These are phyloP conservation scores for Aegle marmelos DNA, from an alignment of 345 rosid genomes.

Conservation along the genomic window DNA sequence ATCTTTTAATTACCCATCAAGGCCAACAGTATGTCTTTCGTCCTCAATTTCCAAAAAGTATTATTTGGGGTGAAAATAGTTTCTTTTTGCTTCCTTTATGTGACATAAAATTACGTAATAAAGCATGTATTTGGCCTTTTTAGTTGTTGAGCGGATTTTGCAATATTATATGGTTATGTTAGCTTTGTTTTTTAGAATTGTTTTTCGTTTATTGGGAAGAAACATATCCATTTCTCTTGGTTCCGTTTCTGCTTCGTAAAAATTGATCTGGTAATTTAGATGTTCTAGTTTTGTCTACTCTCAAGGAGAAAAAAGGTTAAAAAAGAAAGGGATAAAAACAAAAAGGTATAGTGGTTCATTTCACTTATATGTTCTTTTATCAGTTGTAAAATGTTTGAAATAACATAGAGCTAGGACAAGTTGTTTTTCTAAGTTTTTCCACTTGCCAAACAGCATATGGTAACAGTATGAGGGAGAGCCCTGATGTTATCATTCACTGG, in stretches of 20 bases:
- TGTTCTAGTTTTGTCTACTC: neutral
- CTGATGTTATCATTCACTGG: neutral
- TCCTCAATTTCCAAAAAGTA: neutral
- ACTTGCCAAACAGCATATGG: neutral
- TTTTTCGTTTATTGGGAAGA: too few relatives aligned
- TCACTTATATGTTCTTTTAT: neutral
- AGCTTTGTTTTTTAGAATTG: neutral
- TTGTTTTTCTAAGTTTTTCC: neutral
- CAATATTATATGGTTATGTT: neutral
- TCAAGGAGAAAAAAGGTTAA: too few relatives aligned
- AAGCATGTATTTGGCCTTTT: neutral
- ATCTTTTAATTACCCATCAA: constrained; percentile 44
- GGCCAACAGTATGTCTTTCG: constrained; percentile 23
- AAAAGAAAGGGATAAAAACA: neutral
- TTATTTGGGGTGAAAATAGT: neutral
- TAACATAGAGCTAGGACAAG: neutral
- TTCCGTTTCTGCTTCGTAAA: neutral
- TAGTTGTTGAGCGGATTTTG: neutral
- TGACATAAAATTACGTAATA: neutral
- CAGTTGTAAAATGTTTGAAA: neutral
- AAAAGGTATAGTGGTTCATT: neutral
- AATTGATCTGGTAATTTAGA: neutral
- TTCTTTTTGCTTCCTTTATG: constrained; percentile 9
- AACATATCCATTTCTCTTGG: neutral
- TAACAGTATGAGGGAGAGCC: neutral